Percentiles rank a stretch among this genome's conserved stretches.
Conservation (phyloP, 805 yeast genomes). For the Metschnikowia cerradonensis region DNA sequence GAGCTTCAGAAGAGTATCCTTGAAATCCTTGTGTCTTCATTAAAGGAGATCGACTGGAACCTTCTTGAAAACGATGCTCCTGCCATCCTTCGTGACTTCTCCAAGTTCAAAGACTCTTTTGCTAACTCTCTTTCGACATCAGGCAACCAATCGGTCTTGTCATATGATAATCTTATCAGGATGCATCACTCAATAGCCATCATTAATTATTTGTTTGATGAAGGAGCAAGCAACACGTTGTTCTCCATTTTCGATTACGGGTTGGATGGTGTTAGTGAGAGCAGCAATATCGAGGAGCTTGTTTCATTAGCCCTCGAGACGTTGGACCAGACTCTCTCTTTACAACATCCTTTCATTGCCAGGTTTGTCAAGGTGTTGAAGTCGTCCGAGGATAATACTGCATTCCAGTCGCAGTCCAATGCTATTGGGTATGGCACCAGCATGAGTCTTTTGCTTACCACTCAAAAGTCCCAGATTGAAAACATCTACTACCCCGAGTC, state of each 20-base stretch:
- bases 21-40: conserved; percentile 42
- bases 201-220: conserved; percentile 59
- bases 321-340: conserved; percentile 41
- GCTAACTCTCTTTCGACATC: conserved; percentile 18
- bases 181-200: conserved; percentile 68
- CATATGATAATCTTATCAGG: conserved; percentile 37
- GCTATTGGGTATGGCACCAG: conserved; percentile 24
- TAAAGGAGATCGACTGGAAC: conserved; percentile 36
- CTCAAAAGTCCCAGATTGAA: conserved; percentile 24
- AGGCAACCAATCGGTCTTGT: conserved; percentile 13
- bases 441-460: conserved; percentile 24
- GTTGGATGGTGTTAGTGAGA: conserved; percentile 49
- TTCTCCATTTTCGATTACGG: conserved; percentile 55
- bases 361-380: conserved; percentile 49
- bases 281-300: conserved; percentile 32
- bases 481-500: conserved; percentile 36
- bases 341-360: conserved; percentile 59
- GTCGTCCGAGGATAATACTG: conserved; percentile 10
- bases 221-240: conserved; percentile 50
- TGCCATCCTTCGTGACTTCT: conserved; percentile 31
- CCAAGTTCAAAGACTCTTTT: conserved; percentile 18
- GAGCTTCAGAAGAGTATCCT: conserved; percentile 54
- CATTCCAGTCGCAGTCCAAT: background rate
- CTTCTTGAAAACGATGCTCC: conserved; percentile 52
- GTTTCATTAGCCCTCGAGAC: conserved; percentile 43